Conservation (phyloP, 2,329 filamentous ascomycete genomes). For the Aspergillus piperis region DNA sequence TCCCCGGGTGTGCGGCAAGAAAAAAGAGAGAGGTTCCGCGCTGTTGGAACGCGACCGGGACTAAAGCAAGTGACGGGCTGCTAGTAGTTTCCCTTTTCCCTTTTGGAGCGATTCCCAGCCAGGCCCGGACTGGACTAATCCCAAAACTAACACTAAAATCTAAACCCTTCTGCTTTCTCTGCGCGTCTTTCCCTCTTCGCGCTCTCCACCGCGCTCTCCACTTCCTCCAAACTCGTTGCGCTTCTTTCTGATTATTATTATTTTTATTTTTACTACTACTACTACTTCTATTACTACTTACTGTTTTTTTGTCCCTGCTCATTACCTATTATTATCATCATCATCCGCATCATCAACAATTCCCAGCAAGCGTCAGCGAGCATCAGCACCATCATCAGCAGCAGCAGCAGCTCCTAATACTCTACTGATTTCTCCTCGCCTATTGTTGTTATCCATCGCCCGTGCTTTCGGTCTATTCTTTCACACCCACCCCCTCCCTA, state of each 20-base stretch:
- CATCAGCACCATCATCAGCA: neutral
- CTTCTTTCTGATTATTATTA: neutral
- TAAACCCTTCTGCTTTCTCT: conserved; percentile 9
- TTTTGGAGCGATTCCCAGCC: neutral
- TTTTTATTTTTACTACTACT: too few species aligned
- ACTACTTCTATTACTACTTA: too few species aligned
- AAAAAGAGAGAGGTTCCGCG: conserved; percentile 17
- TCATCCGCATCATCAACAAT: neutral
- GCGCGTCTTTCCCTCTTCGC: conserved; percentile 5
- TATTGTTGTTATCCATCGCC: neutral
- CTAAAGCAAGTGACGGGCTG: conserved; percentile 11
- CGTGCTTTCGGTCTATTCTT: neutral
- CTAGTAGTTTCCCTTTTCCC: neutral
- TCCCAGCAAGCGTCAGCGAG: neutral
- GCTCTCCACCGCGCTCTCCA: conserved; percentile 1
- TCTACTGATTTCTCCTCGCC: neutral
- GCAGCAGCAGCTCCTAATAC: neutral
- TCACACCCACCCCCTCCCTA: conserved; percentile 1
- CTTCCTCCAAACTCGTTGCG: conserved; percentile 7
- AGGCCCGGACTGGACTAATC: neutral
- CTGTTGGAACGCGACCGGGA: conserved; percentile 20
- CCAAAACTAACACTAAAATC: conserved; percentile 12
- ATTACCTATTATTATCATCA: conserved; percentile 5
- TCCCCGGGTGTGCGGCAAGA: too few species aligned
- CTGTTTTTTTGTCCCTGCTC: neutral